phyloP scores from a whole-genome alignment of 2,329 filamentous ascomycete species.

The Nemania sp. region DNA sequence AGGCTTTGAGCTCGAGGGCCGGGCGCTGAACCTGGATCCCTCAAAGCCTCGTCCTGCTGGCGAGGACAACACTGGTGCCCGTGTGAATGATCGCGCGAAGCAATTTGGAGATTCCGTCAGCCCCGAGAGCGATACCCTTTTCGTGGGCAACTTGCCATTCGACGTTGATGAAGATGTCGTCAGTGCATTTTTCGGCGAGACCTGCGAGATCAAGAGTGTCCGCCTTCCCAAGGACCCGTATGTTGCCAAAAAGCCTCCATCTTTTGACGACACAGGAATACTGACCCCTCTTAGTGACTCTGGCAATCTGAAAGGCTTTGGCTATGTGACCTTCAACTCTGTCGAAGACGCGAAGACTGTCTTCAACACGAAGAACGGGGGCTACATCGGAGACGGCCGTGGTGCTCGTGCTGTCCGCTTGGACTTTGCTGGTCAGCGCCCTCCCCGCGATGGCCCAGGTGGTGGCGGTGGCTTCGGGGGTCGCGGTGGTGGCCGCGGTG shows the following conservation, averaged over 20 bases:
- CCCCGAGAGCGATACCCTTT: constrained; percentile 83
- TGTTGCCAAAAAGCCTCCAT: constrained; percentile 40
- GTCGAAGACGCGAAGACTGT: constrained; percentile 82
- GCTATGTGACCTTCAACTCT: constrained; percentile 82
- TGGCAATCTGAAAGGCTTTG: constrained; percentile 88
- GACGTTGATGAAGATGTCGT: constrained; percentile 78
- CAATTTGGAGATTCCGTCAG: constrained; percentile 80
- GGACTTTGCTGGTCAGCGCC: constrained; percentile 76
- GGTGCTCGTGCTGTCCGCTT: constrained; percentile 77
- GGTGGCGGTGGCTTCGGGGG: constrained; percentile 58
- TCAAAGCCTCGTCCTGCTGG: constrained; percentile 67
- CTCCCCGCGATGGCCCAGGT: constrained; percentile 58
- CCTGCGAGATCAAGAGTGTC: constrained; percentile 74
- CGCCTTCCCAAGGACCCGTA: constrained; percentile 84
- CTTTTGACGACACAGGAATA: neutral
- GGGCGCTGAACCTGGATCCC: constrained; percentile 78
- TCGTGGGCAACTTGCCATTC: constrained; percentile 90
- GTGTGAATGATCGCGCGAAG: constrained; percentile 66
- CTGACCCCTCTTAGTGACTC: constrained; percentile 62
- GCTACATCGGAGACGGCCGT: constrained; percentile 65
- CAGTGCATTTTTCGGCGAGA: constrained; percentile 72
- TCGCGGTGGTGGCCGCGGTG: constrained; percentile 49
- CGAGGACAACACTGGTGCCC: constrained; percentile 55
- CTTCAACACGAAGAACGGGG: constrained; percentile 71
- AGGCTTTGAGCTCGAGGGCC: constrained; percentile 73